Percentiles rank a stretch among this genome's conserved stretches.
Conservation (phyloP, 2,329 filamentous ascomycete species). For the Talaromyces verruculosus region DNA sequence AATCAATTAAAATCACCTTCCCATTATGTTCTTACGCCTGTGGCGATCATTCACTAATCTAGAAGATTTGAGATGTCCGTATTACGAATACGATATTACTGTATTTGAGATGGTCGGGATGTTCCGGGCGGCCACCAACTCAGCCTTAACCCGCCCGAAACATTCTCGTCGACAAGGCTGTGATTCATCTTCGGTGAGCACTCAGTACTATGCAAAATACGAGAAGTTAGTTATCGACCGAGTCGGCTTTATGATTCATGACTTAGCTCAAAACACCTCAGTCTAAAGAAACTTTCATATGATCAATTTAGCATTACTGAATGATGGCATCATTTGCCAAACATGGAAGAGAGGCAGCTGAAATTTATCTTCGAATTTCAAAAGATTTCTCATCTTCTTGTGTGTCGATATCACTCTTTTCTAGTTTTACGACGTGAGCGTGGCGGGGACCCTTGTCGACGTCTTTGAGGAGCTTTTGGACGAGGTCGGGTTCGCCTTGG, state of each 20-base stretch:
- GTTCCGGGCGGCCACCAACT: neutral
- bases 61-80: neutral
- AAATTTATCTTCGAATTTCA: slow-evolving; percentile 42
- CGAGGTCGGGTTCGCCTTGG: slow-evolving; percentile 66
- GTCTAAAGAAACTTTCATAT: neutral
- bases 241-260: slow-evolving; percentile 5
- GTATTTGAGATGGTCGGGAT: neutral
- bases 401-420: slow-evolving; percentile 64
- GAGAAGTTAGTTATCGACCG: neutral
- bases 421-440: slow-evolving; percentile 71
- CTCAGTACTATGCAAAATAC: neutral
- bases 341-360: neutral
- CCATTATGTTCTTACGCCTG: slow-evolving; percentile 31
- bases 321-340: neutral
- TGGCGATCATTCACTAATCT: neutral
- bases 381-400: slow-evolving; percentile 70
- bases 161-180: neutral
- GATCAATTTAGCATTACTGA: neutral
- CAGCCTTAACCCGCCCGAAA: slow-evolving; percentile 1
- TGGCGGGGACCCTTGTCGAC: slow-evolving; percentile 71
- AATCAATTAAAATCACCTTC: slow-evolving; percentile 29
- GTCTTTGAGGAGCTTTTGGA: slow-evolving; percentile 71
- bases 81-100: neutral
- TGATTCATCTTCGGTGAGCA: neutral
- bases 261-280: neutral